Evolutionary conservation across 2,329 filamentous ascomycete species (phyloP), one percentile per base, ranked within the genome.

Genomic region (Aphanoascus verrucosus): DNA sequence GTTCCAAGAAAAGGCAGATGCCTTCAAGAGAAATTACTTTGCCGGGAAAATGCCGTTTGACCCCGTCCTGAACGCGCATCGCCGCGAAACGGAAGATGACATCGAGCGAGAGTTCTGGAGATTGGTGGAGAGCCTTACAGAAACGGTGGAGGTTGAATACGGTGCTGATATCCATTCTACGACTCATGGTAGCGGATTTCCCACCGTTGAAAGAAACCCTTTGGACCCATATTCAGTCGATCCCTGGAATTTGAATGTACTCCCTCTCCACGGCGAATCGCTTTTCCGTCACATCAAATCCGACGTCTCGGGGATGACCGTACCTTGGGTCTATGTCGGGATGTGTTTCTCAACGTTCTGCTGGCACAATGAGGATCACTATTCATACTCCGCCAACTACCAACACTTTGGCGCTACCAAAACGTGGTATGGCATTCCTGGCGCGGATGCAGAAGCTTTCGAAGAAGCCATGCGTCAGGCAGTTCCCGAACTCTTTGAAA

Each of bases 291-390:
- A 98, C 62, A 97, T 98, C 75, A 97, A 97, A 68, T 88, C 91
- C 0, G 93, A 98, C 65, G 94, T 98, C 51, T 97, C 93, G 1
- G 93, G 93, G 37, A 98, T 98, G 93, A 98, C 93, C 0, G 91
- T 98, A 6, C 93, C 93, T 0, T 98, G 93, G 93, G 82, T 98
- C 2, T 98, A 98, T 65, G 93, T 98, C 3, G 93, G 93, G 57
- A 98, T 98, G 93, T 94, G 94, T 38, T 98, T 98, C 67, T 98
- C 93, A 0, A 97, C 93, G 0, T 98, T 98, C 65, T 98, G 93
- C 69, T 98, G 93, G 93, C 93, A 98, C 67, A 96, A 95, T 59
- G 93, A 98, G 65, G 93, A 98, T 64, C 93, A 98, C 65, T 96
- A 95, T 66, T 85, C 93, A 1, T 98, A 97, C 66, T 98, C 93